phyloP scores from a whole-genome alignment of 2,329 filamentous ascomycete species.

The Pseudogymnoascus sp. region DNA sequence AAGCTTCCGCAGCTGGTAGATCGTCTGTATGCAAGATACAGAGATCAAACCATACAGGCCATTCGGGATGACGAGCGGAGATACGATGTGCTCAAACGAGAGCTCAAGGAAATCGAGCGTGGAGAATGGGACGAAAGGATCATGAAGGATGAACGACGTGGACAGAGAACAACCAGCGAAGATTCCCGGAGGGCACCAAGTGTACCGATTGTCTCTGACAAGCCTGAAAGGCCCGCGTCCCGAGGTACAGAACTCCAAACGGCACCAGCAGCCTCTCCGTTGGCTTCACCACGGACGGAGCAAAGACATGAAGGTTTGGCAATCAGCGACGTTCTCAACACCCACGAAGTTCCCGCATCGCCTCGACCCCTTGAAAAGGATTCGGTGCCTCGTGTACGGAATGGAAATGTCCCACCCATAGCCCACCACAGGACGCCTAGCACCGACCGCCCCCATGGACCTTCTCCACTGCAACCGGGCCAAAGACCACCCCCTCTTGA shows the following conservation, averaged over 20 bases:
- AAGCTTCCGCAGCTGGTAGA: slow-evolving; percentile 63
- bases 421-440: slow-evolving; percentile 10
- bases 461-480: slow-evolving; percentile 22
- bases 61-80: slow-evolving; percentile 67
- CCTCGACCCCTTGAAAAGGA: slow-evolving; percentile 5
- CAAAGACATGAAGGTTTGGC: slow-evolving; percentile 19
- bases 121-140: slow-evolving; percentile 42
- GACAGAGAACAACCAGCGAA: slow-evolving; percentile 2
- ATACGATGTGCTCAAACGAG: slow-evolving; percentile 53
- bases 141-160: slow-evolving; percentile 18
- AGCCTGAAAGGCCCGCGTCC: not conserved
- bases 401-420: slow-evolving; percentile 8
- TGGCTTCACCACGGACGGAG: slow-evolving; percentile 10
- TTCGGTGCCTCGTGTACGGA: slow-evolving; percentile 9
- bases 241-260: not conserved
- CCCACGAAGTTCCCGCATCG: not conserved
- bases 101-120: slow-evolving; percentile 61
- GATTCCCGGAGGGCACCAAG: not conserved
- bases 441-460: slow-evolving; percentile 13
- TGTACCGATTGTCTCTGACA: not conserved
- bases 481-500: slow-evolving; percentile 12
- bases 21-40: slow-evolving; percentile 67
- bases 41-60: slow-evolving; percentile 56
- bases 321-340: slow-evolving; percentile 22
- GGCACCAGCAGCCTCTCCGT: not conserved